Evolutionary conservation across 305 asterid species (phyloP).

Genomic region (Rubia occidens): DNA sequence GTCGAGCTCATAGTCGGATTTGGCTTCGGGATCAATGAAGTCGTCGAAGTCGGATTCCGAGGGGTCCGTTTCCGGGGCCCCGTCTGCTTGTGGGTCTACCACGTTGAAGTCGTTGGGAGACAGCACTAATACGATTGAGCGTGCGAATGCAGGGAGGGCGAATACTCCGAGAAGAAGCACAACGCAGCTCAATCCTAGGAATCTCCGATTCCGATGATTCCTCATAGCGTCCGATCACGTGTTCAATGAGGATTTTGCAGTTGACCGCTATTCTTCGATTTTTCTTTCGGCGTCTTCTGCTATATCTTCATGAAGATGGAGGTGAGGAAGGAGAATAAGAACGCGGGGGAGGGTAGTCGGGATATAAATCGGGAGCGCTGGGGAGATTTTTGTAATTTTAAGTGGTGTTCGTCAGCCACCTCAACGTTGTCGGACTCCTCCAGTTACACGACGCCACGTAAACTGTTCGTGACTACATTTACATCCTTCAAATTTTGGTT

Average conservation of each 20-base stretch:
- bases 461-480: neutral
- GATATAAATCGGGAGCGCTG: neutral
- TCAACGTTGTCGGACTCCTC: constrained; percentile 19
- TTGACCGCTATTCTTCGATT: neutral
- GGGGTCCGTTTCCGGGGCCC: constrained; percentile 25
- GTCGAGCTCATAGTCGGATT: constrained; percentile 65
- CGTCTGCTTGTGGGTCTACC: constrained; percentile 32
- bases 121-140: constrained; percentile 63
- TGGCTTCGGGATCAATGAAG: constrained; percentile 34
- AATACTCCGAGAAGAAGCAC: constrained; percentile 40
- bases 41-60: constrained; percentile 31
- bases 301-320: neutral
- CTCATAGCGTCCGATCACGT: constrained; percentile 9
- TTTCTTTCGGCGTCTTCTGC: constrained; percentile 1
- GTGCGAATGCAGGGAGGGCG: constrained; percentile 38
- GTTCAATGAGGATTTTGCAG: neutral
- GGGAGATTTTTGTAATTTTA: neutral
- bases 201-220: neutral
- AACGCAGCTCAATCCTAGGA: constrained; percentile 24
- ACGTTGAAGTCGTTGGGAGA: constrained; percentile 63
- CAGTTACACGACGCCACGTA: constrained; percentile 37
- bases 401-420: constrained; percentile 19
- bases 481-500: neutral
- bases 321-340: neutral
- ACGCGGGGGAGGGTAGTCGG: constrained; percentile 5